phyloP scores from a whole-genome alignment of 1,284 basidiomycete genomes.

The Schizophyllum commune region DNA sequence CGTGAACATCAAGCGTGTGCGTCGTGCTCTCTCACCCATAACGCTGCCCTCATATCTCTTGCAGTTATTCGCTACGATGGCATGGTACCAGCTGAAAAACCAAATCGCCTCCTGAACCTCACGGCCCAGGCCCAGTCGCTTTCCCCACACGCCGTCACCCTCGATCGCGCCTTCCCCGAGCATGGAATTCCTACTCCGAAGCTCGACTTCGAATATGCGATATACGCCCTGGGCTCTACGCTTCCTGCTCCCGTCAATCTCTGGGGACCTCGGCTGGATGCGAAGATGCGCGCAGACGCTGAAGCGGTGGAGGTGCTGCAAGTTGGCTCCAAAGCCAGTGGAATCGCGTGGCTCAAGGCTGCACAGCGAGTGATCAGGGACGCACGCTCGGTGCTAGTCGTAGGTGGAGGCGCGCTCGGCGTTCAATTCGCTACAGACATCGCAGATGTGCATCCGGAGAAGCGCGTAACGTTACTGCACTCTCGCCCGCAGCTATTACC shows the following conservation, averaged over 20 bases:
- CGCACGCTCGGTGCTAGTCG: conserved; percentile 41
- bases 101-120: background rate
- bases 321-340: conserved; percentile 38
- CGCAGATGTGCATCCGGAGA: conserved; percentile 47
- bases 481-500: conserved; percentile 54
- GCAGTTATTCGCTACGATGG: conserved; percentile 58
- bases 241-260: conserved; percentile 48
- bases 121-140: conserved; percentile 5
- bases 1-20: conserved; percentile 69
- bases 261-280: conserved; percentile 28
- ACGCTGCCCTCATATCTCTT: background rate
- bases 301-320: conserved; percentile 15
- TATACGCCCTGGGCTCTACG: conserved; percentile 53
- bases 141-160: conserved; percentile 29
- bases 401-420: conserved; percentile 56
- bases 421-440: conserved; percentile 69
- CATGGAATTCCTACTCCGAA: conserved; percentile 31
- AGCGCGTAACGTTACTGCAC: conserved; percentile 59
- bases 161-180: conserved; percentile 30
- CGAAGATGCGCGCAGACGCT: background rate
- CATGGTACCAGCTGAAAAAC: conserved; percentile 18
- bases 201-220: conserved; percentile 42
- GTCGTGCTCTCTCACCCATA: background rate
- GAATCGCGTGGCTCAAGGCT: conserved; percentile 38
- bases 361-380: conserved; percentile 37